Evolutionary conservation across 1,284 basidiomycete genomes (phyloP).

Genomic region (Phellinidium pouzarii): DNA sequence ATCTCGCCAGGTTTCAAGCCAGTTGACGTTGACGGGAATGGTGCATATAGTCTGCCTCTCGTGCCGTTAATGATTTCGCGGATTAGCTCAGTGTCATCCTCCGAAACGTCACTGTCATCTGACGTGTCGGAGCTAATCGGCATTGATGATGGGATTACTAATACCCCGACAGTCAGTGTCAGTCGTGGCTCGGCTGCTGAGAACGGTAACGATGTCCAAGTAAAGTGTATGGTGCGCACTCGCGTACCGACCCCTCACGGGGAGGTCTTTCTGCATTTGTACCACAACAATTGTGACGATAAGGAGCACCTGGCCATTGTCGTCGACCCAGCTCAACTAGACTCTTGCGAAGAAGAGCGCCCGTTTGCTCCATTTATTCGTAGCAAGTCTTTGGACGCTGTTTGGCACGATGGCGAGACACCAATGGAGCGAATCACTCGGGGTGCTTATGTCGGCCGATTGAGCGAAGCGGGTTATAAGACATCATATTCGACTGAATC

Average conservation of each 20-base stretch:
- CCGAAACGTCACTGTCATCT: conserved; percentile 28
- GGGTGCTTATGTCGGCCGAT: conserved; percentile 88
- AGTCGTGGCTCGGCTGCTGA: conserved; percentile 11
- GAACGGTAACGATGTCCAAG: conserved; percentile 35
- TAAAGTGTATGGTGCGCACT: conserved; percentile 94
- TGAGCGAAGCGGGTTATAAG: conserved; percentile 53
- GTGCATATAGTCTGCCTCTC: neutral
- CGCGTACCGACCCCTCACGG: conserved; percentile 96
- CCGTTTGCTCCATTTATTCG: conserved; percentile 57
- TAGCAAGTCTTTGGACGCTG: conserved; percentile 75
- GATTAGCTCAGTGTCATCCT: neutral
- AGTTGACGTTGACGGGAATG: conserved; percentile 24
- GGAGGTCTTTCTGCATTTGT: conserved; percentile 89
- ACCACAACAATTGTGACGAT: conserved; percentile 83
- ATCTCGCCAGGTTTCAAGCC: conserved; percentile 28
- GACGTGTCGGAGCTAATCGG: conserved; percentile 2
- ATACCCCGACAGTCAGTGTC: conserved; percentile 7
- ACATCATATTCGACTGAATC: conserved; percentile 41
- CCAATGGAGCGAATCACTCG: conserved; percentile 90
- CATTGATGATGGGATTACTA: conserved; percentile 12
- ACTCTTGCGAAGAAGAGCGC: conserved; percentile 37
- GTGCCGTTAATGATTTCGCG: conserved; percentile 3
- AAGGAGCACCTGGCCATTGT: conserved; percentile 99
- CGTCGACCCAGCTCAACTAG: conserved; percentile 79
- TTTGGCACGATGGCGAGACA: conserved; percentile 85